phyloP scores from a whole-genome alignment of 2,329 filamentous ascomycete species.

The Penicillium sp. region DNA sequence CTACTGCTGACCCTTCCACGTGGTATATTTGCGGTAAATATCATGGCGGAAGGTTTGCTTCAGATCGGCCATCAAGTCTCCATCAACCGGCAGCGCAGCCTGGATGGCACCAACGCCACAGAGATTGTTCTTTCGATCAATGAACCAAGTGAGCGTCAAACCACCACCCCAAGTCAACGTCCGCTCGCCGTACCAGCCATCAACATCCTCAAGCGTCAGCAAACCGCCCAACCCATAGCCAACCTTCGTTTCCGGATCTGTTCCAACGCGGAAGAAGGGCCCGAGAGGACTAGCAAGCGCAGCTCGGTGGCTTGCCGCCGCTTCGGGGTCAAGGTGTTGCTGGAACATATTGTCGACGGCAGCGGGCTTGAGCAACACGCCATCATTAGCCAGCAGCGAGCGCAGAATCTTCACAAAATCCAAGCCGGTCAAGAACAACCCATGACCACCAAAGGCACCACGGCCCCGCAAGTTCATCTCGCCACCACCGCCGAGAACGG shows the following conservation, averaged over 20 bases:
- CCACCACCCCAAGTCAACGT: conserved; percentile 51
- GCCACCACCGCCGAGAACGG: conserved; percentile 35
- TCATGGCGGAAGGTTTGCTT: conserved; percentile 46
- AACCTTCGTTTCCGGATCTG: conserved; percentile 30
- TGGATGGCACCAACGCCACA: conserved; percentile 46
- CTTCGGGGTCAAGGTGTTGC: conserved; percentile 27
- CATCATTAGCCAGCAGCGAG: conserved; percentile 31
- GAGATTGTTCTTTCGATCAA: conserved; percentile 49
- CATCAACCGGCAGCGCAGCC: conserved; percentile 37
- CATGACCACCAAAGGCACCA: conserved; percentile 47
- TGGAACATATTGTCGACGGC: conserved; percentile 31
- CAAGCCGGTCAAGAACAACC: conserved; percentile 35
- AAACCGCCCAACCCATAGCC: conserved; percentile 46
- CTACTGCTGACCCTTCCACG: conserved; percentile 25
- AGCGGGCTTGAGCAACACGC: conserved; percentile 25
- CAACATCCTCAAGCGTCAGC: conserved; percentile 41
- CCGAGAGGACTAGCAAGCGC: conserved; percentile 34
- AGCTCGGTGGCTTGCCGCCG: conserved; percentile 24
- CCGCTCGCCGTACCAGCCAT: conserved; percentile 45
- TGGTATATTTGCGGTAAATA: conserved; percentile 40
- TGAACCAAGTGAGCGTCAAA: conserved; percentile 48
- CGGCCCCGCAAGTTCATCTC: conserved; percentile 31
- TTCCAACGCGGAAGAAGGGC: conserved; percentile 38
- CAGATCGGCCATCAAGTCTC: conserved; percentile 24
- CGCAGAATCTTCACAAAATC: conserved; percentile 33